Conservation (phyloP, 2,329 filamentous ascomycete species). For the Colletotrichum nymphaeae region DNA sequence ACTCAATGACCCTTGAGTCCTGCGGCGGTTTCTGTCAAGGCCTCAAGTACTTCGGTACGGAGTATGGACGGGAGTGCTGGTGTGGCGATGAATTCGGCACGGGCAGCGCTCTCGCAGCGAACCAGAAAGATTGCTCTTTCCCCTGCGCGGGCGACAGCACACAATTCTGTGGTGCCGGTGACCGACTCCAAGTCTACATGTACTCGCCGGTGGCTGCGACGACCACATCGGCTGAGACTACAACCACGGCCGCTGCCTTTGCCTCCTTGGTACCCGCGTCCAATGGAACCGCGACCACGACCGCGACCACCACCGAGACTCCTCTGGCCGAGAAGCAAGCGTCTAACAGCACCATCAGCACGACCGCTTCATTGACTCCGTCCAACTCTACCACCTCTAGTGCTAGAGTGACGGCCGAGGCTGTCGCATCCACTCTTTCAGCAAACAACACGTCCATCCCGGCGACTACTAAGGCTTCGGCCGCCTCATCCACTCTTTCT, state of each 20-base stretch:
- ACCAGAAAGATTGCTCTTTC: slow-evolving; percentile 48
- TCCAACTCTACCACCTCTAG: slow-evolving; percentile 11
- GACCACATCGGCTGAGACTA: not conserved
- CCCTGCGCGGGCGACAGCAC: slow-evolving; percentile 45
- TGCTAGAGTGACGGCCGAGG: not conserved
- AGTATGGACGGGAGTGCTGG: slow-evolving; percentile 52
- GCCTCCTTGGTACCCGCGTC: not conserved
- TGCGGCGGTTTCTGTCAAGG: slow-evolving; percentile 46
- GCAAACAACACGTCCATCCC: not conserved
- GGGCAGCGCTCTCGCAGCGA: slow-evolving; percentile 41
- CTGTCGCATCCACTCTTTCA: not conserved
- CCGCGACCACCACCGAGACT: not conserved
- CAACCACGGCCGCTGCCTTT: not conserved
- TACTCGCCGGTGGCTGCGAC: slow-evolving; percentile 15
- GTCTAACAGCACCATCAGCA: not conserved
- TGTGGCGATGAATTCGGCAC: slow-evolving; percentile 48
- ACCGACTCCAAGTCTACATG: slow-evolving; percentile 48
- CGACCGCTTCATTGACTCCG: not conserved
- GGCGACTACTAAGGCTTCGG: not conserved
- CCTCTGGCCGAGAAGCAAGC: not conserved
- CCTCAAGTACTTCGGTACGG: slow-evolving; percentile 46
- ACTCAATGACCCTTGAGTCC: slow-evolving; percentile 49
- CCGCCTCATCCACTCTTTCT: not conserved
- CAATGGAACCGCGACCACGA: not conserved
- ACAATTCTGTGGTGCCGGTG: slow-evolving; percentile 49